Conservation (phyloP, 129 eudicot genomes). For the Logfia minima region DNA sequence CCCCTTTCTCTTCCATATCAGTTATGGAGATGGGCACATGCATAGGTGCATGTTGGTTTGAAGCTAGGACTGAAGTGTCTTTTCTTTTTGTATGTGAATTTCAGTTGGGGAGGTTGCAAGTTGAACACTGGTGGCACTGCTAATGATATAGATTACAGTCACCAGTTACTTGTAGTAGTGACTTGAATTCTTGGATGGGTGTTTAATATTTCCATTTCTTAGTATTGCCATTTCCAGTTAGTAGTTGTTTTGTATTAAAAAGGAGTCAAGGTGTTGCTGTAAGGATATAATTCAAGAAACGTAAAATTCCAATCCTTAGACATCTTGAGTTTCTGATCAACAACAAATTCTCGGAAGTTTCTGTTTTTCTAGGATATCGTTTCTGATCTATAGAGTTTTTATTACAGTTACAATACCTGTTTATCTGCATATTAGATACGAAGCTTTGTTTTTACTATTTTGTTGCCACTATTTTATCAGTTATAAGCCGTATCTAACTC, state of each 20-base stretch:
- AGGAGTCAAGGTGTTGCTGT: slow-evolving; percentile 24
- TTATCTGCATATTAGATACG: slow-evolving; percentile 1
- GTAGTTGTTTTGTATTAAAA: slow-evolving; percentile 6
- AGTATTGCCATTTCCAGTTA: not conserved
- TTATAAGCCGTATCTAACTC: slow-evolving; percentile 2
- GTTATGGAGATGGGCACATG: not conserved
- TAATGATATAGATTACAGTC: not conserved
- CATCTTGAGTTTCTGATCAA: not conserved
- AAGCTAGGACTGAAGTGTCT: not conserved
- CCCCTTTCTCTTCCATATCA: slow-evolving; percentile 7
- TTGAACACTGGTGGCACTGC: not conserved
- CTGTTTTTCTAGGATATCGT: slow-evolving; percentile 10
- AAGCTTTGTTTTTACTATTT: slow-evolving; percentile 6
- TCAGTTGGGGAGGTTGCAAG: not conserved
- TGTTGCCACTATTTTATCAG: not conserved
- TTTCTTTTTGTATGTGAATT: slow-evolving; percentile 1
- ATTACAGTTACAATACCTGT: slow-evolving; percentile 9
- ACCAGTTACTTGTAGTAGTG: not conserved
- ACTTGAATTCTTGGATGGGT: not conserved
- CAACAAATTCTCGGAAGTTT: not conserved
- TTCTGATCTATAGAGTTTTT: not conserved
- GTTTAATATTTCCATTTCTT: not conserved
- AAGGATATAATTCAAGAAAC: slow-evolving; percentile 3
- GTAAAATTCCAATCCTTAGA: not conserved
- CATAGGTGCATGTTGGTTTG: not conserved